Percentiles rank a stretch among this genome's conserved stretches.
Conservation (phyloP, 129 eudicot genomes). For the Helianthus tuberosus region DNA sequence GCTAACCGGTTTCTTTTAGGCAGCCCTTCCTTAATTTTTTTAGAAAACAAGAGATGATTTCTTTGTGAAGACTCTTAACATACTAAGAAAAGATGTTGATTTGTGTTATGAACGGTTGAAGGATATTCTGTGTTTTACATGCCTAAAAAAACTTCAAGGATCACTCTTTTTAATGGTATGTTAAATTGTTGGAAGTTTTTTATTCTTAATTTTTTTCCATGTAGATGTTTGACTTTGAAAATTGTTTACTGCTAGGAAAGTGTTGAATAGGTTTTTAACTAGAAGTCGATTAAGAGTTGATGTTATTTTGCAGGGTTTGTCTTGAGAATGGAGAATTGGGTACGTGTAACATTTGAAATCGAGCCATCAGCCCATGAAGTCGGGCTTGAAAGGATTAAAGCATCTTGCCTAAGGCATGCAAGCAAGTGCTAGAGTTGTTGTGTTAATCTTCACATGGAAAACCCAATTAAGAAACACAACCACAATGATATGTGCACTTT, state of each 20-base stretch:
- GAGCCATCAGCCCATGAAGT: no score
- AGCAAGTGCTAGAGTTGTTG: no score
- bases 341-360: constrained; percentile 67
- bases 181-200: not conserved
- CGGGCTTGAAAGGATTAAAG: no score
- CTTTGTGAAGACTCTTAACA: no score
- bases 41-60: no score
- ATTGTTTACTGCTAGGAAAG: not conserved
- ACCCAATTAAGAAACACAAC: no score
- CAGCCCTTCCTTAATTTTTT: no score
- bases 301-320: constrained; percentile 42
- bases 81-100: no score
- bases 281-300: not conserved
- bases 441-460: no score
- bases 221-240: constrained; percentile 4
- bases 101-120: constrained; percentile 34
- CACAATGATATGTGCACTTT: no score
- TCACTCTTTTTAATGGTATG: constrained; percentile 56
- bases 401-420: no score
- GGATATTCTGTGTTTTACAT: constrained; percentile 54
- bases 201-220: not conserved
- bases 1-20: no score
- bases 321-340: constrained; percentile 57
- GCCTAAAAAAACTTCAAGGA: constrained; percentile 62
- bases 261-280: not conserved